Evolutionary conservation across 163 green algal species (phyloP).

Genomic region (Smithsoniella earleae): DNA sequence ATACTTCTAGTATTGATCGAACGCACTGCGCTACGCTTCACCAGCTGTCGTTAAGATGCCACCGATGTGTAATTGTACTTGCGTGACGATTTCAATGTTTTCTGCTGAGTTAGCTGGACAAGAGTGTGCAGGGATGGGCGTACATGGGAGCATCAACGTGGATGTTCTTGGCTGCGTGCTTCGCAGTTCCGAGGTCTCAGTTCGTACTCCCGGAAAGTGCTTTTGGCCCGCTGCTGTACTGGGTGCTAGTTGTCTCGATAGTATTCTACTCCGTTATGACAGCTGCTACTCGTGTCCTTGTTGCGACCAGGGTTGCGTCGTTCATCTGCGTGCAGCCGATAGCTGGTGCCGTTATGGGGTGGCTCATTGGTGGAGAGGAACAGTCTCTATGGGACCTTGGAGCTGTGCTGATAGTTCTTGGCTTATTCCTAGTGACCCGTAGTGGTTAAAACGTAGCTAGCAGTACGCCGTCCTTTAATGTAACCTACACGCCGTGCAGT

Average conservation of each 20-base stretch:
- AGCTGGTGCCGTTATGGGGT: conserved; percentile 54
- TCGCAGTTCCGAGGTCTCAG: not conserved
- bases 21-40: too few relatives aligned
- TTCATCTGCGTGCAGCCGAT: conserved; percentile 69
- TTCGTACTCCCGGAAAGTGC: conserved; percentile 46
- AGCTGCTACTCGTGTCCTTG: conserved; percentile 50
- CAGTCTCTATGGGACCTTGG: conserved; percentile 53
- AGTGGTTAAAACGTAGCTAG: not conserved
- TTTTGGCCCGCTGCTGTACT: conserved; percentile 48
- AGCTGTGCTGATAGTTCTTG: conserved; percentile 50
- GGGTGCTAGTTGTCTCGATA: conserved; percentile 59
- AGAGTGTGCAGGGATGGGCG: conserved; percentile 24
- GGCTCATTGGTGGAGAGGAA: conserved; percentile 47
- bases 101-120: too few relatives aligned
- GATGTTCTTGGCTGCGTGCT: not conserved
- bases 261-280: conserved; percentile 54
- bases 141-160: conserved; percentile 30
- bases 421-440: conserved; percentile 42
- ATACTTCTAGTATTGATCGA: too few relatives aligned
- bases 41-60: too few relatives aligned
- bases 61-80: too few relatives aligned
- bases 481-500: too few relatives aligned
- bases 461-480: too few relatives aligned
- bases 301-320: conserved; percentile 58
- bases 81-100: too few relatives aligned